These are phyloP conservation scores for Colletotrichum limetticola DNA, from an alignment of 2,329 filamentous ascomycete genomes.

Conservation along the genomic window DNA sequence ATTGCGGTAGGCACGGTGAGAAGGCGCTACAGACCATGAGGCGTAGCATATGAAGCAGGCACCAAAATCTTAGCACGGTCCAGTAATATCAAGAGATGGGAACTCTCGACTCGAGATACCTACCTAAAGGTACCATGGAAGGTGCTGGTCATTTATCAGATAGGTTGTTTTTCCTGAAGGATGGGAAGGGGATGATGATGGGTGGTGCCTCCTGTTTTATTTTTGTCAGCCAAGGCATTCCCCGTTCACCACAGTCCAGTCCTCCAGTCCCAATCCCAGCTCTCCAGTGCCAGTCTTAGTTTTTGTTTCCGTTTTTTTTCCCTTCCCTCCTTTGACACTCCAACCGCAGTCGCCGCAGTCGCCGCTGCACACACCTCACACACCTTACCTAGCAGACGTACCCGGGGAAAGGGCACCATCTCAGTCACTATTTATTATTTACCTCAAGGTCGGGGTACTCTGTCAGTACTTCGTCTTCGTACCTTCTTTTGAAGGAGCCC, in stretches of 20 bases:
- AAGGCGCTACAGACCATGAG: neutral
- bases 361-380: neutral
- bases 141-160: neutral
- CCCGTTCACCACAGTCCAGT: neutral
- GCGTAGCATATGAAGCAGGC: conserved; percentile 16
- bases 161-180: neutral
- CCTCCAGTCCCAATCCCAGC: neutral
- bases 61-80: neutral
- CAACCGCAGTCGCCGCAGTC: neutral
- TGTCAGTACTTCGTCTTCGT: neutral
- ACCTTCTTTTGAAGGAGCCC: neutral
- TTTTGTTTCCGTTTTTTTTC: neutral
- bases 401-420: neutral
- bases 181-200: neutral
- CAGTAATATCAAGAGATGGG: conserved; percentile 12
- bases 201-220: conserved; percentile 24
- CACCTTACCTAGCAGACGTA: neutral
- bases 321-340: neutral
- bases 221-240: conserved; percentile 31
- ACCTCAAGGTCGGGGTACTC: neutral
- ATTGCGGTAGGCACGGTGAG: neutral
- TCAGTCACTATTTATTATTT: neutral
- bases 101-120: neutral
- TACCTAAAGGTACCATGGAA: neutral
- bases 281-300: neutral